Percentiles rank a stretch among this genome's conserved stretches.
phyloP scores from a whole-genome alignment of 306 rosid genomes.

The Pyrus pyrifolia region DNA sequence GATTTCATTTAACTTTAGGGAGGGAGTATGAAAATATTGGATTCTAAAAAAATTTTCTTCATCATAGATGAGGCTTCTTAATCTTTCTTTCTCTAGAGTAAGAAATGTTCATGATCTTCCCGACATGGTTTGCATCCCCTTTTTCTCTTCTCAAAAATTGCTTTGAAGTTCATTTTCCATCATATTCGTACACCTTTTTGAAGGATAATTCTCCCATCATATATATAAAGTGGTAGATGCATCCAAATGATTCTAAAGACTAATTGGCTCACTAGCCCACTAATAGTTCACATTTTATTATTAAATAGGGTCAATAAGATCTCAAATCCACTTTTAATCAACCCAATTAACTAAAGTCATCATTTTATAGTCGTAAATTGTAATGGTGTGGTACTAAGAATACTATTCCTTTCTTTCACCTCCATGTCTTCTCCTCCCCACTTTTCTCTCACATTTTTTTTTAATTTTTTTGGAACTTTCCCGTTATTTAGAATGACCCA shows the following conservation, averaged over 20 bases:
- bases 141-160: not conserved
- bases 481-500: constrained; percentile 8
- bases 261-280: not conserved
- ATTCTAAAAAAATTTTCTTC: not conserved
- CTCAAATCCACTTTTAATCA: not conserved
- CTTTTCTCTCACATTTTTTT: not conserved
- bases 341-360: not conserved
- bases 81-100: not conserved
- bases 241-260: not conserved
- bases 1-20: no score
- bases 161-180: not conserved
- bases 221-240: not conserved
- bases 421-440: constrained; percentile 1
- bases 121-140: not conserved
- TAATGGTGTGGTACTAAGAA: not conserved
- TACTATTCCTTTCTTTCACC: constrained; percentile 3
- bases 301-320: not conserved
- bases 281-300: not conserved
- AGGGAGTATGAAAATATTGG: not conserved
- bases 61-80: not conserved
- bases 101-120: not conserved
- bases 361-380: not conserved
- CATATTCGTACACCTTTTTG: not conserved
- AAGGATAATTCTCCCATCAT: not conserved
- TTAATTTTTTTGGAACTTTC: constrained; percentile 8